Evolutionary conservation across 2,329 filamentous ascomycete species (phyloP).

Genomic region (Bisporella sp.): DNA sequence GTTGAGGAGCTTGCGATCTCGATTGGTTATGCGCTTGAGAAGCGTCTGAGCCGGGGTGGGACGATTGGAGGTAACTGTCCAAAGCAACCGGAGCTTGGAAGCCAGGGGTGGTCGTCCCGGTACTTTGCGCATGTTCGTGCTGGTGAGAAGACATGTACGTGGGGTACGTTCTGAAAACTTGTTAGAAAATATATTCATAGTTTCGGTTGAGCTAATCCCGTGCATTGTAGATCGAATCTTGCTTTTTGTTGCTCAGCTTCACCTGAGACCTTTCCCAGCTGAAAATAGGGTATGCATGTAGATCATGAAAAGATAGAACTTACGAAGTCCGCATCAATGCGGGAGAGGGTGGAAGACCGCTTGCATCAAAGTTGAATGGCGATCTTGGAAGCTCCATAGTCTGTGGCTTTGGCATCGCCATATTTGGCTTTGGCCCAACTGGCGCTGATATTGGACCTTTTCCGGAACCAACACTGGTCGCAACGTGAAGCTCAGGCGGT

Average conservation of each 20-base stretch:
- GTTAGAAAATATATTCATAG: too few relatives aligned
- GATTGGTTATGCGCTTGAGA: conserved; percentile 2
- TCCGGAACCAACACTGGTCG: conserved; percentile 17
- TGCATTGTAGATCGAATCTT: too few relatives aligned
- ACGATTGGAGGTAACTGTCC: conserved; percentile 20
- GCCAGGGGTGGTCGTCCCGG: conserved; percentile 17
- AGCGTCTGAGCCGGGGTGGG: conserved; percentile 9
- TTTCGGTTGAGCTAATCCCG: too few relatives aligned
- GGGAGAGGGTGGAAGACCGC: conserved; percentile 22
- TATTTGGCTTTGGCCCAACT: conserved; percentile 15
- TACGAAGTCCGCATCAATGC: conserved; percentile 24
- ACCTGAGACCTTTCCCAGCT: too few relatives aligned
- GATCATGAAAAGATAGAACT: conserved; percentile 7
- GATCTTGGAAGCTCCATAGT: conserved; percentile 24
- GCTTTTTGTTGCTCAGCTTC: too few relatives aligned
- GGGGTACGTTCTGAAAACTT: conserved; percentile 17
- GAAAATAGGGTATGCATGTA: too few relatives aligned
- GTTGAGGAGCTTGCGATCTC: conserved; percentile 1
- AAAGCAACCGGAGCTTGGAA: conserved; percentile 17
- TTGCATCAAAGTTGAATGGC: conserved; percentile 26
- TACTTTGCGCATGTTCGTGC: conserved; percentile 17
- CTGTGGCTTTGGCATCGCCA: conserved; percentile 19
- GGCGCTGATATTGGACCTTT: conserved; percentile 5
- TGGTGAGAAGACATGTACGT: conserved; percentile 20
- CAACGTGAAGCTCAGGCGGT: conserved; percentile 24